Base-by-base conservation (phyloP, 345 rosid species). In the Erucastrum elatum region DNA sequence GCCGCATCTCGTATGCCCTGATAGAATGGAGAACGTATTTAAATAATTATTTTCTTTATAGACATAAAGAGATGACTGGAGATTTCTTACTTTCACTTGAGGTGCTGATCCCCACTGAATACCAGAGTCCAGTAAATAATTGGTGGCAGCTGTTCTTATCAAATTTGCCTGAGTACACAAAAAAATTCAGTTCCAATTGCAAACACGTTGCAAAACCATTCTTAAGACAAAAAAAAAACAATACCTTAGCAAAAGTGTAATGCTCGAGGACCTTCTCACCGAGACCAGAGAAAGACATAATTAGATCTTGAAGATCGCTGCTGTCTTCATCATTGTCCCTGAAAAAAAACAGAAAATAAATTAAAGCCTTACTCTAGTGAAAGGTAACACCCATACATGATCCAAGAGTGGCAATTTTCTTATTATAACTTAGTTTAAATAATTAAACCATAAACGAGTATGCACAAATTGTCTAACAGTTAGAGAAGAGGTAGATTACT, bases 1-100 rank as follows among this genome's bases (percentile, higher is more conserved):
- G 98, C 93, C 15, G 93, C 99, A 87, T 91, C 97, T 26, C 96
- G 91, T 70, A 95, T 93, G 60, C 97, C 98, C 98, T 94, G 86
- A 71, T 86, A 58, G 64, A 64, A 55, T 37, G 58, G 56, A 53
- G 56, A 77, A 60, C 44, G 77, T 49, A 80, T 7, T 60, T 27
- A 27, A 26, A 31, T 56, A 41, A 12, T n/a, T 58, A 5, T 34
- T 41, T 30, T 68, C 31, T 64, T 62, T 33, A 51, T 5, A 37
- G 9, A 44, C 41, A n/a, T 59, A 31, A 56, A n/a, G 16, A 80
- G 51, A 66, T 4, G 46, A 59, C 62, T 46, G 29, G 51, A 6
- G 29, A 70, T 27, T 68, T 63, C 88, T 86, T 80, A 94, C 98
- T 87, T 91, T 93, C 56, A 95, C 98, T 75, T 87, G 86, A 81